Evolutionary conservation across 2,329 filamentous ascomycete genomes (phyloP).

Genomic region (Stemphylium lycopersici): DNA sequence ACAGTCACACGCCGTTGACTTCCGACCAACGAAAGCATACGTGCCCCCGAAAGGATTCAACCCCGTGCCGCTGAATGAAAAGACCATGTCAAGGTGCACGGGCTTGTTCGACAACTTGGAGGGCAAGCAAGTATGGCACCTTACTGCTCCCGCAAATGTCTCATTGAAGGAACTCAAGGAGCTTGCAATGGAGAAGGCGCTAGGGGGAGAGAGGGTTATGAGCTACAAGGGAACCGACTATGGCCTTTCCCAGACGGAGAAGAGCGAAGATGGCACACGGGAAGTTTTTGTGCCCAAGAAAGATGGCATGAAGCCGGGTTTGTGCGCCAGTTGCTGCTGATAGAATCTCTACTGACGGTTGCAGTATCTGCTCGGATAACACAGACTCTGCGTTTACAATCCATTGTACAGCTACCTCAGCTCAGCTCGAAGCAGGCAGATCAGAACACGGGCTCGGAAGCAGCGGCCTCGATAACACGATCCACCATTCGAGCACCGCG

Average conservation of each 20-base stretch:
- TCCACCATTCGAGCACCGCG: constrained; percentile 61
- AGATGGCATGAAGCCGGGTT: constrained; percentile 63
- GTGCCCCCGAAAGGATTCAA: constrained; percentile 55
- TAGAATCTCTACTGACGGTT: constrained; percentile 12
- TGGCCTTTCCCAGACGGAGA: constrained; percentile 60
- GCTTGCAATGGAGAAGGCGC: constrained; percentile 65
- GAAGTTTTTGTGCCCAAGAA: constrained; percentile 67
- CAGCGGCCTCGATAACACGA: constrained; percentile 52
- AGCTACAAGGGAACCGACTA: constrained; percentile 69
- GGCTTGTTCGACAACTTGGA: constrained; percentile 65
- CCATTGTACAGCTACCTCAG: constrained; percentile 62
- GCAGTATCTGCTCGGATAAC: constrained; percentile 52
- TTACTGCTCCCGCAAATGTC: constrained; percentile 72
- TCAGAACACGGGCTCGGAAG: constrained; percentile 48
- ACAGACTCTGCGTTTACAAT: constrained; percentile 69
- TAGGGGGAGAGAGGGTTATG: constrained; percentile 62
- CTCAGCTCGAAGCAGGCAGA: constrained; percentile 51
- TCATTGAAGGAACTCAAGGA: constrained; percentile 71
- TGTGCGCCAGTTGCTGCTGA: constrained; percentile 28
- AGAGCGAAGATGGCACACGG: constrained; percentile 59
- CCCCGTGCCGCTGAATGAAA: constrained; percentile 55
- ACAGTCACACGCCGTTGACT: constrained; percentile 38
- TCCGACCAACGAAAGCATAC: constrained; percentile 45
- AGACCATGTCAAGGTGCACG: constrained; percentile 35
- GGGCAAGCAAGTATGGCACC: constrained; percentile 81